These are phyloP conservation scores for Rhynchospora breviuscula DNA, from an alignment of 176 grass and related monocot genomes.

Conservation along the genomic window DNA sequence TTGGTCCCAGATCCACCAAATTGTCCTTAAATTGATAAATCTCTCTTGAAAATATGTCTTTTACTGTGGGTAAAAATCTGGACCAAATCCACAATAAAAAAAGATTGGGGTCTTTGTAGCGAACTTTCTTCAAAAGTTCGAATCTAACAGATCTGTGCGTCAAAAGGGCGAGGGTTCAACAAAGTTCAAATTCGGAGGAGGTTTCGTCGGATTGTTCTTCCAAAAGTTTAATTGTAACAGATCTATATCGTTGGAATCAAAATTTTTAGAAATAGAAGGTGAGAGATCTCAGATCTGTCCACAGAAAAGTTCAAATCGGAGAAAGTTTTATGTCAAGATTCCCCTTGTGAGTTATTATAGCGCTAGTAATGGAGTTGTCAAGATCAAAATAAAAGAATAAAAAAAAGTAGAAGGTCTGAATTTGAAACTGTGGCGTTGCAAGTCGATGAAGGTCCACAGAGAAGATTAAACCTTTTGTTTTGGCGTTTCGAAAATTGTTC, in stretches of 20 bases:
- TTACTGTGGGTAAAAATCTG: background rate
- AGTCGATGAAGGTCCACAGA: background rate
- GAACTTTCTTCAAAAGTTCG: constrained; percentile 2
- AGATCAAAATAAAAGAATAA: background rate
- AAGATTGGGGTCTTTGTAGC: background rate
- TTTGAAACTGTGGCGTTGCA: constrained; percentile 16
- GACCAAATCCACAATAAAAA: background rate
- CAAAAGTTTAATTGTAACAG: background rate
- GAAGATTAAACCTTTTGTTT: constrained; percentile 3
- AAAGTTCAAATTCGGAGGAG: background rate
- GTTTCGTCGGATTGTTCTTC: background rate
- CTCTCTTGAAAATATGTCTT: background rate
- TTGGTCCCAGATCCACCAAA: constrained; percentile 14
- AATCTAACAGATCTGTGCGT: constrained; percentile 16
- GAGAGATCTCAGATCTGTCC: constrained; percentile 10
- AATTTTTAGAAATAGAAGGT: background rate
- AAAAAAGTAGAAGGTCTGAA: constrained; percentile 1
- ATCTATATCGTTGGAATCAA: constrained; percentile 14
- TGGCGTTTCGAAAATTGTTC: constrained; percentile 15
- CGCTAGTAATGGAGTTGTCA: background rate
- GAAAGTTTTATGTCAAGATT: constrained; percentile 21
- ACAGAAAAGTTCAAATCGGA: constrained; percentile 5
- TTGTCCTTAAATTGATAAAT: constrained; percentile 18
- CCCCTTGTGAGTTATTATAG: constrained; percentile 20
- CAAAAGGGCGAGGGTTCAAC: background rate